A percentile compares a stretch with the other conserved stretches of the same genome.
These are phyloP conservation scores for Colletotrichum destructivum DNA, from an alignment of 2,329 filamentous ascomycete species.

Conservation along the genomic window DNA sequence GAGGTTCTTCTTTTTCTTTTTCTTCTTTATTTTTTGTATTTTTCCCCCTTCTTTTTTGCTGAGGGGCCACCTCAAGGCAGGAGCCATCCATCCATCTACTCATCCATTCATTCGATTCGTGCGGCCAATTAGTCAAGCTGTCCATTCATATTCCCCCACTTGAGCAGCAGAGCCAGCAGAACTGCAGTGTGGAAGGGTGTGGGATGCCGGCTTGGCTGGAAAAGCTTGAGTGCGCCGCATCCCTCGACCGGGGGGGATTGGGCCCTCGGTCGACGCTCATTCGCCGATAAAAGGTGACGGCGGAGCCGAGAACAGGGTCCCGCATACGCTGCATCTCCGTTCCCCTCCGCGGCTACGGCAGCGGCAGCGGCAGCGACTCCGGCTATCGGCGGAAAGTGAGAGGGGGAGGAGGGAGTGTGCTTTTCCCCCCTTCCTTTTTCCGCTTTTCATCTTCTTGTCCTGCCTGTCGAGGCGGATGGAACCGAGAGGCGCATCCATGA, in stretches of 20 bases:
- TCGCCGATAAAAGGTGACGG: conserved; percentile 3
- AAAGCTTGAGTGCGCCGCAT: conserved; percentile 38
- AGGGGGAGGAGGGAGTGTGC: too few species aligned
- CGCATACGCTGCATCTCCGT: conserved; percentile 9
- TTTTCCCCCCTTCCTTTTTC: too few species aligned
- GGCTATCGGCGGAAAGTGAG: conserved; percentile 9
- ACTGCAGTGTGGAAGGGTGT: conserved; percentile 18
- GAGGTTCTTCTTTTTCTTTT: too few species aligned
- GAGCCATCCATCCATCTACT: too few species aligned
- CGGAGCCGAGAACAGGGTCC: background rate
- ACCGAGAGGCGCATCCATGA: too few species aligned
- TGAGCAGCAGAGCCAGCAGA: conserved; percentile 33
- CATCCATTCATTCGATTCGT: background rate
- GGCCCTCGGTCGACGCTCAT: conserved; percentile 8
- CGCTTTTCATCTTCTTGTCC: too few species aligned
- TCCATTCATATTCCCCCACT: conserved; percentile 7
- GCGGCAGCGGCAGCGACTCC: background rate
- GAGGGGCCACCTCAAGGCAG: too few species aligned
- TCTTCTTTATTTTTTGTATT: too few species aligned
- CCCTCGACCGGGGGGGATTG: background rate
- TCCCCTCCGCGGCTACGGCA: conserved; percentile 16
- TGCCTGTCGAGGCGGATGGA: too few species aligned
- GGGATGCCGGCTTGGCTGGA: conserved; percentile 35
- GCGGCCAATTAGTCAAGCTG: conserved; percentile 30
- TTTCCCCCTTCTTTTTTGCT: too few species aligned